These are phyloP conservation scores for Flammula alnicola DNA, from an alignment of 1,284 basidiomycete species.

Conservation along the genomic window DNA sequence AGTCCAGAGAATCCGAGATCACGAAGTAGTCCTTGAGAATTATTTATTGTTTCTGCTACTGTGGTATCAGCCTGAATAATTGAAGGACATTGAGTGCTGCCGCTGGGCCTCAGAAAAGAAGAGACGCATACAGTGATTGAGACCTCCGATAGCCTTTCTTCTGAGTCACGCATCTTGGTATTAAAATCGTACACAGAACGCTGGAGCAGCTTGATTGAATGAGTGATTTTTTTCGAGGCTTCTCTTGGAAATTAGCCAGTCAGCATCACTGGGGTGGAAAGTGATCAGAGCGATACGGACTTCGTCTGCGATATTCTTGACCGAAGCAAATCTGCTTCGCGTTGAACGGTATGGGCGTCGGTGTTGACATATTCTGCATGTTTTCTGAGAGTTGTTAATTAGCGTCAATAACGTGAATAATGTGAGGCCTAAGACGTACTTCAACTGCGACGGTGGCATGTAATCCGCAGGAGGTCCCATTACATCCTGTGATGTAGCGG, in stretches of 20 bases:
- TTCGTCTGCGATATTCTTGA: conserved; percentile 33
- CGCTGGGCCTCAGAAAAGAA: too few species aligned
- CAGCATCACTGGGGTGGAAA: not conserved
- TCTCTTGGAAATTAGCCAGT: conserved; percentile 12
- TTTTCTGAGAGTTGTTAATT: conserved; percentile 23
- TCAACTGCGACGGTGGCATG: conserved; percentile 21
- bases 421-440: conserved; percentile 9
- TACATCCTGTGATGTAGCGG: not conserved
- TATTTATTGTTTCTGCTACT: conserved; percentile 6
- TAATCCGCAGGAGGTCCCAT: conserved; percentile 9
- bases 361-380: conserved; percentile 30
- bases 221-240: conserved; percentile 27
- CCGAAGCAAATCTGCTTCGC: conserved; percentile 29
- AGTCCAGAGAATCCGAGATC: not conserved
- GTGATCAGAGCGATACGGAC: conserved; percentile 21
- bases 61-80: conserved; percentile 18
- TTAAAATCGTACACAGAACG: conserved; percentile 28
- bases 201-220: conserved; percentile 30
- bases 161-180: conserved; percentile 21
- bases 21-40: conserved; percentile 6
- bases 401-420: not conserved
- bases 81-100: too few species aligned
- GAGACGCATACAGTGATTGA: conserved; percentile 31
- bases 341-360: conserved; percentile 34
- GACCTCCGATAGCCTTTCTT: conserved; percentile 33